Evolutionary conservation across 1,284 basidiomycete species (phyloP), one percentile per base, ranked within the genome.

Genomic region (Moesziomyces antarcticus): DNA sequence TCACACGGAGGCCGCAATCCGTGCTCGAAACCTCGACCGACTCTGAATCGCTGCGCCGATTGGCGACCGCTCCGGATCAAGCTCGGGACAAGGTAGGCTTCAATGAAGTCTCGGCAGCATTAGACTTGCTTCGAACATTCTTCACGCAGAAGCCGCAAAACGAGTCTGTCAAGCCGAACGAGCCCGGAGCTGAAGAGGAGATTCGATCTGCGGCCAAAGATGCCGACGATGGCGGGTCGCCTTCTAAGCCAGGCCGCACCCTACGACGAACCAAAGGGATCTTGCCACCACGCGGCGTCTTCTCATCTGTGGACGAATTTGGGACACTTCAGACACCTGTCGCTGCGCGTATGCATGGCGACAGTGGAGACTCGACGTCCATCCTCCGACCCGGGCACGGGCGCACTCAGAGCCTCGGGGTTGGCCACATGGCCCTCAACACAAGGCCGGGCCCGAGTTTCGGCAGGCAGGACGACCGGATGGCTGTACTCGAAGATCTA

Each of bases 401-500:
- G 10, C 58, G 52, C 16, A 54, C 46, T 16, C 47, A 37, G 25
- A 61, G 58, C 52, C 7, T 61, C 9, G 46, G 46, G 14, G 46
- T 7, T 10, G 33, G 16, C 45, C 16, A 46, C 16, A 3, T 20
- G 41, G 18, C n/a, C 5, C 27, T 24, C 45, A 20, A 45, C 8
- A 6, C 22, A 25, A 16, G 20, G 13, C 16, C 35, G 13, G 21
- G 11, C 20, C 4, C 21, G 22, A 25, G 18, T 37, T 20, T 5
- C n/a, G 48, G 53, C 9, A 20, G 49, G 22, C 56, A 57, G 11
- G 54, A 71, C 14, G 61, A 71, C 33, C 56, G 42, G 8, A 56
- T 71, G 5, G 68, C 68, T 5, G 61, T 71, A 0, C 47, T 71
- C n/a, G 61, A 64, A 55, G 68, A 71, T 25, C 61, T 71, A 6